Evolutionary conservation across 2,329 filamentous ascomycete species (phyloP).

Genomic region (Apiospora koreana): DNA sequence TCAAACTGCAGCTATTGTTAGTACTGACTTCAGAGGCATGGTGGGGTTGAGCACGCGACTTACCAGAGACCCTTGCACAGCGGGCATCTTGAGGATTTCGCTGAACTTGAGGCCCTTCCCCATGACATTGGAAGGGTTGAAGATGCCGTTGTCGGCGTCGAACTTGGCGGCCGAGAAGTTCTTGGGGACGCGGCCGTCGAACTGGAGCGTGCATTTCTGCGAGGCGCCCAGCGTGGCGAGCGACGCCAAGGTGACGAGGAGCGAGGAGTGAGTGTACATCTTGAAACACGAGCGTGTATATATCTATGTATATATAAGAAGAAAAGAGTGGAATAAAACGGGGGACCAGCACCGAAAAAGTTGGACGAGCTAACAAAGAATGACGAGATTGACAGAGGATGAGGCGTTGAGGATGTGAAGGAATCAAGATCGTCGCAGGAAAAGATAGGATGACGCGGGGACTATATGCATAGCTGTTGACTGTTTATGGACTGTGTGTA

Average conservation of each 20-base stretch:
- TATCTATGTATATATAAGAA: too few species aligned
- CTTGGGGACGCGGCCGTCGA: conserved; percentile 47
- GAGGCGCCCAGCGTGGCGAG: conserved; percentile 16
- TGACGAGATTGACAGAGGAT: neutral
- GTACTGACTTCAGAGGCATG: neutral
- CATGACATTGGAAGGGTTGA: conserved; percentile 53
- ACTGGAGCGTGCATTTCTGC: conserved; percentile 40
- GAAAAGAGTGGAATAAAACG: neutral
- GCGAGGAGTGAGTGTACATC: neutral
- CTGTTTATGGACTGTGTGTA: neutral
- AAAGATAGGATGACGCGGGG: neutral
- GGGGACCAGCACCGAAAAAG: neutral
- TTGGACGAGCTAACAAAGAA: neutral
- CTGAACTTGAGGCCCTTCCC: conserved; percentile 36
- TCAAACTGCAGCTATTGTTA: conserved; percentile 42
- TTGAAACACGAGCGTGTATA: neutral
- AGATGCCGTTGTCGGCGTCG: conserved; percentile 44
- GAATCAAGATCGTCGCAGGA: neutral
- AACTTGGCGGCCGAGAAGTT: conserved; percentile 41
- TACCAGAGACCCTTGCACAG: conserved; percentile 40
- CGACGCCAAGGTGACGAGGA: neutral
- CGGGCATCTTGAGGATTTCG: conserved; percentile 27
- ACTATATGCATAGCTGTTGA: neutral
- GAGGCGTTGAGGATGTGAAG: neutral
- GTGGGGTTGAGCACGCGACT: conserved; percentile 19